Evolutionary conservation across 768 basidiomycete species (phyloP).

Genomic region (Lanmaoa pseudosensibilis): DNA sequence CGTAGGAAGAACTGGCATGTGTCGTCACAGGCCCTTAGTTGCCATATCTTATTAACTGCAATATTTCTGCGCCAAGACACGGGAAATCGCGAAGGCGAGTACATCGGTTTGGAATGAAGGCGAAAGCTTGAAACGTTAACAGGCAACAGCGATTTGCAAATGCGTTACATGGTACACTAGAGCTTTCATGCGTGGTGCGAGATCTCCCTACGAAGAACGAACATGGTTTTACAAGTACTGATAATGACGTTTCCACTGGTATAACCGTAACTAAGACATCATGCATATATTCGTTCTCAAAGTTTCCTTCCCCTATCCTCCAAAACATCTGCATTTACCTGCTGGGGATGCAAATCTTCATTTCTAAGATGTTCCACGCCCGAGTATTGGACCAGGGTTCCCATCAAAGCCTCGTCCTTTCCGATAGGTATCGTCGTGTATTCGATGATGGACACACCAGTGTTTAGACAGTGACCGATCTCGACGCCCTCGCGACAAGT

Average conservation of each 20-base stretch:
- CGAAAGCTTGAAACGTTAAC: not conserved
- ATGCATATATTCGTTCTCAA: not conserved
- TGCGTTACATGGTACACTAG: not conserved
- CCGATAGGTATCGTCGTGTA: constrained; percentile 36
- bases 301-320: constrained; percentile 4
- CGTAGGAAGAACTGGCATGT: constrained; percentile 14
- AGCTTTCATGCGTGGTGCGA: not conserved
- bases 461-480: constrained; percentile 27
- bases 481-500: constrained; percentile 33
- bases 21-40: not conserved
- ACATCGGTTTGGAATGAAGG: not conserved
- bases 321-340: constrained; percentile 51
- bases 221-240: not conserved
- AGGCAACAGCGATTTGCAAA: not conserved
- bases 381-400: constrained; percentile 51
- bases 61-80: not conserved
- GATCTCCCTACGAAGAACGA: not conserved
- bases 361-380: constrained; percentile 51
- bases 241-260: constrained; percentile 3
- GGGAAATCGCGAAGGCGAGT: not conserved
- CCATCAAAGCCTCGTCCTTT: constrained; percentile 23
- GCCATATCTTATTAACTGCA: not conserved
- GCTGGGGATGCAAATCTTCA: constrained; percentile 33
- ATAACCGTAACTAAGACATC: too few relatives aligned
- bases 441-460: constrained; percentile 57